Evolutionary conservation across 2,329 filamentous ascomycete species (phyloP), one percentile per base, ranked within the genome.

Genomic region (Diaporthe helianthi): DNA sequence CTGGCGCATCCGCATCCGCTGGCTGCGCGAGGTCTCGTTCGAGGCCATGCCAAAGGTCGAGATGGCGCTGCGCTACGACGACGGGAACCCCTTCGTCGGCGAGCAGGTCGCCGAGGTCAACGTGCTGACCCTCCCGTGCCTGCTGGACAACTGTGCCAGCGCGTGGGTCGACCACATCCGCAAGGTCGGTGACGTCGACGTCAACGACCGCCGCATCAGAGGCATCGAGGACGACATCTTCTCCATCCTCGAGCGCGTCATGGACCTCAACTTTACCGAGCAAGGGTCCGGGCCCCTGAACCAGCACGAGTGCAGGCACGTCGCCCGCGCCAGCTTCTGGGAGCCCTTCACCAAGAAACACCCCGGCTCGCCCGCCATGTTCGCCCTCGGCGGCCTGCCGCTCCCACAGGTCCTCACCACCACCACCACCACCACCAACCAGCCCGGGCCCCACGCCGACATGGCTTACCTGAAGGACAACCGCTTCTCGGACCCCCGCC

Each of bases 211-310:
- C 24, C 72, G 66, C 19, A 73, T 75, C 63, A 63, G 72, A 8
- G 68, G 51, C 13, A 73, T 78, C 12, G 77, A 76, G 6, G 69
- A 67, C 3, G 77, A 80, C 67, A 71, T 83, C 67, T 41, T 74
- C 31, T 82, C 80, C 78, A 73, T 82, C 6, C 72, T 83, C 58
- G 65, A 71, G 12, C 75, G 74, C 19, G 78, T 82, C 51, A 73
- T 72, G 4, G 64, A 72, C 17, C 61, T 74, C 6, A 60, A 67
- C 4, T 65, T 66, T 1, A 29, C 64, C 1, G 75, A 76, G 26
- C 73, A 47, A 2, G 69, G 52, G 8, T 12, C 55, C 3, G 69
- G 77, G 41, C 47, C 49, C 17, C 66, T 76, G 41, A 67, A 60
- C 3, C n/a, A 31, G 4, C 49, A 60, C n/a, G 68, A 51, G 1